Conservation (phyloP, 2,329 filamentous ascomycete genomes). For the Aspergillus calidoustus region DNA sequence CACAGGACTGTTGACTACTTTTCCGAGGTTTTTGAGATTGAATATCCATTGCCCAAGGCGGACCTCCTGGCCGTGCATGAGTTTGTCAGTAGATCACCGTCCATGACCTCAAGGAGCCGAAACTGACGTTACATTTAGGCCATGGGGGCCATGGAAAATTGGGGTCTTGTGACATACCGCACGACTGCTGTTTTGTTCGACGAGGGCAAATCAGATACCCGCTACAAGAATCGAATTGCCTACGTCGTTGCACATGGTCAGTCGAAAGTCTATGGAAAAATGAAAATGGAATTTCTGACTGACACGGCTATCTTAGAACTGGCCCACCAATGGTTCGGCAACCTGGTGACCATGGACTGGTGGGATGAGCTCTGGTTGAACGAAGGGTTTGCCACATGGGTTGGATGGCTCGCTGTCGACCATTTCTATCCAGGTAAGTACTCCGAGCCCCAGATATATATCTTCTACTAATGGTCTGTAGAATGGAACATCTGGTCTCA, state of each 20-base stretch:
- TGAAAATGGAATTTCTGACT: not conserved
- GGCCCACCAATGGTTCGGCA: conserved; percentile 95
- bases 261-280: conserved; percentile 17
- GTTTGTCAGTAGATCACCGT: conserved; percentile 65
- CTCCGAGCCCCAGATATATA: not conserved
- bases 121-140: conserved; percentile 48
- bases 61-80: conserved; percentile 91
- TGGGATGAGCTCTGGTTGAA: conserved; percentile 94
- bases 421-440: conserved; percentile 76
- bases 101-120: conserved; percentile 15
- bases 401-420: conserved; percentile 91
- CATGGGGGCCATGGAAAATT: conserved; percentile 88
- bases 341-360: conserved; percentile 96
- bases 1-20: conserved; percentile 96
- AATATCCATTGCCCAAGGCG: conserved; percentile 91
- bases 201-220: conserved; percentile 84
- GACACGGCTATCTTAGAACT: conserved; percentile 62
- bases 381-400: conserved; percentile 97
- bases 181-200: conserved; percentile 97
- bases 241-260: conserved; percentile 90
- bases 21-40: conserved; percentile 88
- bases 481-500: conserved; percentile 98
- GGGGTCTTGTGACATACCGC: conserved; percentile 94
- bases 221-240: conserved; percentile 90
- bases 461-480: conserved; percentile 34